A percentile compares a stretch with the other conserved stretches of the same genome.
These are phyloP conservation scores for Hordeum marinum DNA, from an alignment of 176 grass and related monocot genomes.

Conservation along the genomic window DNA sequence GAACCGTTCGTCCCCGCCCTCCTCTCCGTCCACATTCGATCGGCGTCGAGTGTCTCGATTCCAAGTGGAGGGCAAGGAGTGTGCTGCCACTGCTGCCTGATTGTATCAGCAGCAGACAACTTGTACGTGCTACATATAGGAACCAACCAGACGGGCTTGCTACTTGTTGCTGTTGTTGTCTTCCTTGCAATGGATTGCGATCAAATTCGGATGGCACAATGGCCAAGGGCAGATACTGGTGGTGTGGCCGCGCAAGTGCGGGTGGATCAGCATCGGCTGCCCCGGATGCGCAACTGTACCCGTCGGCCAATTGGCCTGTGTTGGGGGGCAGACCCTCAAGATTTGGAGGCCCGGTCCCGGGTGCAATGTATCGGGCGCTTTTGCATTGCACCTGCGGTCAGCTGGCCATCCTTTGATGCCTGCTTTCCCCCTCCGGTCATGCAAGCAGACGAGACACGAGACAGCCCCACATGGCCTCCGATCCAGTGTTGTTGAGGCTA, in stretches of 20 bases:
- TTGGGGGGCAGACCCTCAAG: slow-evolving; percentile 1
- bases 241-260: neutral
- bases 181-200: neutral
- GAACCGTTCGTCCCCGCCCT: neutral
- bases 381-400: slow-evolving; percentile 6
- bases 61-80: neutral
- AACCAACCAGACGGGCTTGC: neutral
- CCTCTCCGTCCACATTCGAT: neutral
- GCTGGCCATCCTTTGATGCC: neutral
- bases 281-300: neutral
- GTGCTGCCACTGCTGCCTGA: neutral
- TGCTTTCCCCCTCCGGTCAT: neutral
- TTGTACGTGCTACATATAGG: slow-evolving; percentile 4
- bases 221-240: slow-evolving; percentile 26
- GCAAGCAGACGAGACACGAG: slow-evolving; percentile 1
- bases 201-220: neutral
- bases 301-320: neutral
- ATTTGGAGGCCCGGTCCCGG: neutral
- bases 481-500: neutral
- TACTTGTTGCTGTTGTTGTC: neutral
- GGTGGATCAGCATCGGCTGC: neutral
- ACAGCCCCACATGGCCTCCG: slow-evolving; percentile 10
- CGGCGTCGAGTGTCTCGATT: neutral
- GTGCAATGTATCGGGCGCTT: slow-evolving; percentile 20
- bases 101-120: neutral